A percentile compares a stretch with the other conserved stretches of the same genome.
Evolutionary conservation across 164 flowering plant genomes (phyloP).

Genomic region (Magnolia officinalis): DNA sequence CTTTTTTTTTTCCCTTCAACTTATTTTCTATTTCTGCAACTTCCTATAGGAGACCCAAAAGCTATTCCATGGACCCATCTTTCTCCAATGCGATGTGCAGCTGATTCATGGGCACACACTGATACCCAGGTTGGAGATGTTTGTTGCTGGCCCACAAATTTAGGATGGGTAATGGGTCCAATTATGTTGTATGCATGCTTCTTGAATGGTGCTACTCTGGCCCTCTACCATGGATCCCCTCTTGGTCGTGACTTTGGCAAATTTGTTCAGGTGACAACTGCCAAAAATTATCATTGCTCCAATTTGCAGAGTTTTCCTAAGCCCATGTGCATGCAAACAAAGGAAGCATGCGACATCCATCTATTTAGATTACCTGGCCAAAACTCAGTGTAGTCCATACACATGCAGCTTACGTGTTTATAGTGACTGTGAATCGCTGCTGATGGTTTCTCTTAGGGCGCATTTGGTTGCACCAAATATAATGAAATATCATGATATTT

Average conservation of each 20-base stretch:
- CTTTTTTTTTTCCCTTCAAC: not conserved
- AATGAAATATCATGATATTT: too few relatives aligned
- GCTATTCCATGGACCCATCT: slow-evolving; percentile 96
- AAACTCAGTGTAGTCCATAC: too few relatives aligned
- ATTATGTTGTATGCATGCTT: slow-evolving; percentile 59
- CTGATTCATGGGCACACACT: slow-evolving; percentile 69
- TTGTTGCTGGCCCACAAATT: slow-evolving; percentile 86
- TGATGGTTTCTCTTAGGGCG: too few relatives aligned
- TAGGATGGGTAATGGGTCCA: slow-evolving; percentile 98
- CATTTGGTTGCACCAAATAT: too few relatives aligned
- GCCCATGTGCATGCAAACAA: not conserved
- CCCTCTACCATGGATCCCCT: slow-evolving; percentile 97
- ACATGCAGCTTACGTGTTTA: too few relatives aligned
- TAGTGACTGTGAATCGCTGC: too few relatives aligned
- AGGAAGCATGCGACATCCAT: not conserved
- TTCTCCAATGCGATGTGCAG: slow-evolving; percentile 66
- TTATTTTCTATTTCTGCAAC: not conserved
- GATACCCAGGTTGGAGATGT: slow-evolving; percentile 60
- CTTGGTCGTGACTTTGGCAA: slow-evolving; percentile 81
- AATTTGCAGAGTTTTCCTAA: not conserved
- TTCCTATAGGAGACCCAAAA: slow-evolving; percentile 78
- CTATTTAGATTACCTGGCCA: too few relatives aligned
- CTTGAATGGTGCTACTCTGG: slow-evolving; percentile 70
- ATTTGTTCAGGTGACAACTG: slow-evolving; percentile 68
- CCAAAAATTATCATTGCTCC: not conserved